Percentiles rank a stretch among this genome's conserved stretches.
Evolutionary conservation across 495 filamentous ascomycete genomes (phyloP).

Genomic region (Trichoderma virens): DNA sequence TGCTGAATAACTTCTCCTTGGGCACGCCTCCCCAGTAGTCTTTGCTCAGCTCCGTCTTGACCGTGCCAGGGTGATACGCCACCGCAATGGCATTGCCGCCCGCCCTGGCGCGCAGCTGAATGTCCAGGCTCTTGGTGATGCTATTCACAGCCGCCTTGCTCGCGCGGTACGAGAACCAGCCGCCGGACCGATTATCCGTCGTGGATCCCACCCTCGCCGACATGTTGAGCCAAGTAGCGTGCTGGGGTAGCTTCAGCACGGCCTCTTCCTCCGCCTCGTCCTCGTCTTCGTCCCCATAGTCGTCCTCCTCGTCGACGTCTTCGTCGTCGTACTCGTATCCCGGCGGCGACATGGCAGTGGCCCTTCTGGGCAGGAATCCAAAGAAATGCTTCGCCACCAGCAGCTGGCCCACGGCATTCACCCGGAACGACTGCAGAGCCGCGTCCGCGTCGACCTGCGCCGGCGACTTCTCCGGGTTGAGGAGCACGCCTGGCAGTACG

Average conservation of each 20-base stretch:
- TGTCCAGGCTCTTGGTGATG: slow-evolving; percentile 63
- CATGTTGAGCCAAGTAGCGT: slow-evolving; percentile 61
- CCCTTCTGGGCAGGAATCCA: slow-evolving; percentile 52
- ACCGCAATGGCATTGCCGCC: slow-evolving; percentile 56
- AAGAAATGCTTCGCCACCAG: slow-evolving; percentile 69
- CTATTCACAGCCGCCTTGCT: slow-evolving; percentile 67
- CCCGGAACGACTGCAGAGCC: slow-evolving; percentile 53
- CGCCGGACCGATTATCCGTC: slow-evolving; percentile 59
- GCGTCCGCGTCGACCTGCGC: slow-evolving; percentile 47
- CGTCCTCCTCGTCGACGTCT: background rate
- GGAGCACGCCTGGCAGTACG: slow-evolving; percentile 62
- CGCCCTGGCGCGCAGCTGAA: slow-evolving; percentile 47
- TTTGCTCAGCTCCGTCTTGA: slow-evolving; percentile 63
- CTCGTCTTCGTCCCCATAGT: background rate
- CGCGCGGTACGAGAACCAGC: slow-evolving; percentile 70
- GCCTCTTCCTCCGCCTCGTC: background rate
- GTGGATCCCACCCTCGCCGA: slow-evolving; percentile 71
- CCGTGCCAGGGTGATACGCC: slow-evolving; percentile 75
- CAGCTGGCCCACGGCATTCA: slow-evolving; percentile 67
- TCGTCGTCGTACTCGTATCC: background rate
- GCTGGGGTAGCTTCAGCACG: slow-evolving; percentile 14
- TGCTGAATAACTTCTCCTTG: slow-evolving; percentile 53
- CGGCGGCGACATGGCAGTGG: slow-evolving; percentile 15
- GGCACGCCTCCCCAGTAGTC: slow-evolving; percentile 59
- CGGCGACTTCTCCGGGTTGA: slow-evolving; percentile 62